Percentiles rank a stretch among this genome's conserved stretches.
Evolutionary conservation across 495 filamentous ascomycete genomes (phyloP).

Genomic region (Neurospora hispaniola): DNA sequence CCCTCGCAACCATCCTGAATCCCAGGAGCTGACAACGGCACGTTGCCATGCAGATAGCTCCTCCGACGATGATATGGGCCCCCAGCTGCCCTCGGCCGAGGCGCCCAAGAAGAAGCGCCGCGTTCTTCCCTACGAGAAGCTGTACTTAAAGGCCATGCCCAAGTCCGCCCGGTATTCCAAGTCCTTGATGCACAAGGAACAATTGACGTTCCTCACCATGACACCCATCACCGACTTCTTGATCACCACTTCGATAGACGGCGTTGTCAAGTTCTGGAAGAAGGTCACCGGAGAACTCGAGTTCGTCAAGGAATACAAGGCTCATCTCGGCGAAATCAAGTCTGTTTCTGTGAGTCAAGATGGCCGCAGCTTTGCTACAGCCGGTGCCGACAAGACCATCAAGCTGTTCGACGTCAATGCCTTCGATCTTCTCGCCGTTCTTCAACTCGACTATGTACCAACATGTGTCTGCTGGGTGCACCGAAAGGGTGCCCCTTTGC

Average conservation of each 20-base stretch:
- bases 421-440: constrained; percentile 79
- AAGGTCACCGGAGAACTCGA: constrained; percentile 84
- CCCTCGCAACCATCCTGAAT: neutral
- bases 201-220: constrained; percentile 73
- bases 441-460: constrained; percentile 62
- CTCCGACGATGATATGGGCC: constrained; percentile 90
- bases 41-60: constrained; percentile 46
- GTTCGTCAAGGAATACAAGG: constrained; percentile 95
- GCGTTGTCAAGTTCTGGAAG: constrained; percentile 98
- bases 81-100: constrained; percentile 61
- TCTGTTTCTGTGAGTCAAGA: constrained; percentile 77
- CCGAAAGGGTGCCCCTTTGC: constrained; percentile 72
- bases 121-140: constrained; percentile 85
- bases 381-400: constrained; percentile 74
- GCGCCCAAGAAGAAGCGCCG: constrained; percentile 84
- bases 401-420: constrained; percentile 96
- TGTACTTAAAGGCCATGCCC: constrained; percentile 86
- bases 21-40: constrained; percentile 5
- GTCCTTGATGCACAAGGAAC: constrained; percentile 97
- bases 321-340: constrained; percentile 75
- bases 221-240: constrained; percentile 88
- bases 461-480: constrained; percentile 90
- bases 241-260: constrained; percentile 86
- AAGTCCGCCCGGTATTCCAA: constrained; percentile 78
- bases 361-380: constrained; percentile 87